Conservation (phyloP, 306 rosid species). For the Malus sylvestris region DNA sequence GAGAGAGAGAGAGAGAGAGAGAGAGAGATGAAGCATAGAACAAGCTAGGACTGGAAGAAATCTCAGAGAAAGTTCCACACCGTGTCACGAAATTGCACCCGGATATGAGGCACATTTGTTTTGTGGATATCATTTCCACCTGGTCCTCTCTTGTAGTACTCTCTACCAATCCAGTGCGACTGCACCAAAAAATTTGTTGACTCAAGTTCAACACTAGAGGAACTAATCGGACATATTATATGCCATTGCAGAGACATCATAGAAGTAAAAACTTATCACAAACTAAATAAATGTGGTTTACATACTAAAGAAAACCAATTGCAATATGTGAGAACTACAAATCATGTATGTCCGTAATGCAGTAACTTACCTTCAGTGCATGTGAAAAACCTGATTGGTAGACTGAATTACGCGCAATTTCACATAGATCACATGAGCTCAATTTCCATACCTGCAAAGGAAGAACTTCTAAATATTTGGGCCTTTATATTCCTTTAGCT, state of each 20-base stretch:
- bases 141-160: constrained; percentile 86
- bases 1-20: not conserved
- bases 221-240: not conserved
- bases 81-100: constrained; percentile 86
- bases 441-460: constrained; percentile 82
- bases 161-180: constrained; percentile 96
- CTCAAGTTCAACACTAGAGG: constrained; percentile 1
- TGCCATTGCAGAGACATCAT: not conserved
- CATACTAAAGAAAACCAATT: not conserved
- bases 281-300: no score
- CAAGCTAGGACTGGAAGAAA: not conserved
- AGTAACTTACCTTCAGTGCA: constrained; percentile 65
- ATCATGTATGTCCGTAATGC: not conserved
- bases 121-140: constrained; percentile 84
- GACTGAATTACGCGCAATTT: constrained; percentile 93
- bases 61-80: constrained; percentile 29
- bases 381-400: constrained; percentile 95
- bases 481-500: not conserved
- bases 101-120: constrained; percentile 96
- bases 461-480: not conserved
- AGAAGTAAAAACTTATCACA: not conserved
- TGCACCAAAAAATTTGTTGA: constrained; percentile 24
- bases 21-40: not conserved
- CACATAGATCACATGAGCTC: constrained; percentile 94
- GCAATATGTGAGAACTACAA: not conserved